Conservation (phyloP, 2,329 filamentous ascomycete genomes). For the Paraphaeosphaeria sporulosa region DNA sequence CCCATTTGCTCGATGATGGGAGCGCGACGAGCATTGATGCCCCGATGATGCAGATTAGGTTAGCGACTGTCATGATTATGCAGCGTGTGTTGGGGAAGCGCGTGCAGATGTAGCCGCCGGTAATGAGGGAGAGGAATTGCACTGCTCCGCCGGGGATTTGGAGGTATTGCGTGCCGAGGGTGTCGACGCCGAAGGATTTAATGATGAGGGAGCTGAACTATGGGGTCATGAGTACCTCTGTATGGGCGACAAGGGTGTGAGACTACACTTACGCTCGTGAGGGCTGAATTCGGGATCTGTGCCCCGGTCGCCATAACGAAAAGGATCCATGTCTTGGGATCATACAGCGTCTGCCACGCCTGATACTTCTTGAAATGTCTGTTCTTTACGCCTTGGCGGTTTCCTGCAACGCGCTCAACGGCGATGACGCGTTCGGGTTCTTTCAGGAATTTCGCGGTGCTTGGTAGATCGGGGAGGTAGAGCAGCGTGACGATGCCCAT, state of each 20-base stretch:
- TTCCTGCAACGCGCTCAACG: conserved; percentile 60
- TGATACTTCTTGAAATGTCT: conserved; percentile 51
- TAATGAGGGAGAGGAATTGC: conserved; percentile 62
- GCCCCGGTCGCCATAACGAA: conserved; percentile 55
- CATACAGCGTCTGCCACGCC: conserved; percentile 56
- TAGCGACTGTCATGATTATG: conserved; percentile 64
- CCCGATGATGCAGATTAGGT: conserved; percentile 63
- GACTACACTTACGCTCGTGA: conserved; percentile 54
- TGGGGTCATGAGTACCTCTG: background rate
- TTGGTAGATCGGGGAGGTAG: conserved; percentile 55
- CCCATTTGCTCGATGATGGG: conserved; percentile 62
- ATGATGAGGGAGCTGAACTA: conserved; percentile 59
- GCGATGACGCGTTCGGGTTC: conserved; percentile 56
- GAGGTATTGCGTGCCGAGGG: conserved; percentile 78
- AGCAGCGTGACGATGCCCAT: conserved; percentile 49
- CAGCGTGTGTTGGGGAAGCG: conserved; percentile 62
- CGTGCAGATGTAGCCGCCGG: conserved; percentile 55
- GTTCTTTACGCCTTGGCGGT: conserved; percentile 64
- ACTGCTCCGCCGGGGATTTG: conserved; percentile 68
- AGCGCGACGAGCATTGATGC: conserved; percentile 61
- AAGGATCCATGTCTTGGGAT: conserved; percentile 66
- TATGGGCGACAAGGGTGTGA: background rate
- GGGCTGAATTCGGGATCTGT: conserved; percentile 64
- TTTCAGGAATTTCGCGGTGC: conserved; percentile 54
- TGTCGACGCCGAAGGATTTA: conserved; percentile 81